Evolutionary conservation across 2,329 filamentous ascomycete genomes (phyloP), one percentile per base, ranked within the genome.

Genomic region (Uncinocarpus reesii): DNA sequence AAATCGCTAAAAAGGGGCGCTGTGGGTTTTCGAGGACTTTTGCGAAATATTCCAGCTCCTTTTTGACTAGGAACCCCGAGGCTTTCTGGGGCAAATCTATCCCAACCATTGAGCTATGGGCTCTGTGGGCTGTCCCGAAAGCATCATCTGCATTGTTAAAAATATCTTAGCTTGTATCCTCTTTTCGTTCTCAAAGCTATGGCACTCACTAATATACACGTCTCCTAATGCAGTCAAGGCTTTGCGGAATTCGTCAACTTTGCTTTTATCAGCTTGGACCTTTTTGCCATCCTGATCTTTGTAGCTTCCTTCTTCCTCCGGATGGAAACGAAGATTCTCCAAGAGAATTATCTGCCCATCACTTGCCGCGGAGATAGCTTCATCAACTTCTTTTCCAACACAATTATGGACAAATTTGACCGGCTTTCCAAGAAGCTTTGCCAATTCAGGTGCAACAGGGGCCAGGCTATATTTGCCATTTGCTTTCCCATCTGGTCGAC

Each of bases 11-110:
- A 85, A 98, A 98, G 53, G 92, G 92, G 49, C 90, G 83, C 74
- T 93, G 78, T 53, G 92, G 92, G 60, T 78, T 81, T 76, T 98
- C 92, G 53, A 98, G 84, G 32, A 88, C 92, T 76, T 95, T 80
- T 56, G 92, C 92, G 66, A 98, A 98, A 82, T 98, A 98, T 67
- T 98, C 92, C 55, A 98, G 84, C 73, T 98, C 92, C 78, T 96
- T 98, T 84, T 98, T 98, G 78, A 98, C 88, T 63, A 98, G 81
- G 82, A 95, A 98, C 55, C 92, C 92, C 49, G 90, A 86, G 7
- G 92, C 92, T 77, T 95, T 95, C 70, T 96, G 87, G 59, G 90
- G 89, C 42, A 98, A 83, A 58, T 95, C 81, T 56, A 95, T 79
- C 63, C 92, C 92, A 62, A 98, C 92, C 92, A 98, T 98, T 69